A percentile compares a stretch with the other conserved stretches of the same genome.
phyloP scores from a whole-genome alignment of 164 flowering plant species.

The Magnolia changhungtana region DNA sequence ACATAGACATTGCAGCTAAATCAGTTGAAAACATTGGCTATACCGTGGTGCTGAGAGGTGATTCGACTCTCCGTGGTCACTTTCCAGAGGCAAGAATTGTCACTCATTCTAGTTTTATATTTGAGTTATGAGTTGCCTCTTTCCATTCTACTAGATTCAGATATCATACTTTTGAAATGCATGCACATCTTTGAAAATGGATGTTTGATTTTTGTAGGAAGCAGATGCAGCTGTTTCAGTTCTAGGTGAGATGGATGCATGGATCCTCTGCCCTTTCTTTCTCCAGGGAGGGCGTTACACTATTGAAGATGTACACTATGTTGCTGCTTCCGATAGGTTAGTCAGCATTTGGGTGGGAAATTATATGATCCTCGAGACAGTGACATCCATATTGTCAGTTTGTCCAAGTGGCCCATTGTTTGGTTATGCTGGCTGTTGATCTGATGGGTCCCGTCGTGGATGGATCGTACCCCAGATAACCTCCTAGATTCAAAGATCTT shows the following conservation, averaged over 20 bases:
- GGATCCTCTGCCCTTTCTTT: conserved; percentile 98
- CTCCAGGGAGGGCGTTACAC: conserved; percentile 99
- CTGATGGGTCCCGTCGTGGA: not conserved
- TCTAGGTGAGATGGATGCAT: conserved; percentile 93
- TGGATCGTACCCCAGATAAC: not conserved
- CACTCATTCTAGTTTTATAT: not conserved
- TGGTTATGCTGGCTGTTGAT: not conserved
- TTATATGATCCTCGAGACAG: not conserved
- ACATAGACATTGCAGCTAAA: conserved; percentile 64
- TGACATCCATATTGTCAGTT: not conserved
- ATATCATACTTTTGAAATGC: not conserved
- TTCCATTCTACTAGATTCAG: not conserved
- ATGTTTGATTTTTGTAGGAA: conserved; percentile 46
- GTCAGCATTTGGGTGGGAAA: not conserved
- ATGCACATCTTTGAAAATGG: not conserved
- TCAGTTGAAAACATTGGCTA: conserved; percentile 48
- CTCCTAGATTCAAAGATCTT: not conserved
- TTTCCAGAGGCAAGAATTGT: conserved; percentile 82
- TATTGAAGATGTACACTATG: conserved; percentile 83
- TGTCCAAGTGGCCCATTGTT: not conserved
- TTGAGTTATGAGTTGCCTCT: not conserved
- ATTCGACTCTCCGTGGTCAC: conserved; percentile 97
- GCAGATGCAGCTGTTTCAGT: conserved; percentile 93
- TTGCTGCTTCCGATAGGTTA: conserved; percentile 82
- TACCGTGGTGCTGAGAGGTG: conserved; percentile 94